Conservation (phyloP, 805 yeast species). For the Zygoascus biomembranicola region DNA sequence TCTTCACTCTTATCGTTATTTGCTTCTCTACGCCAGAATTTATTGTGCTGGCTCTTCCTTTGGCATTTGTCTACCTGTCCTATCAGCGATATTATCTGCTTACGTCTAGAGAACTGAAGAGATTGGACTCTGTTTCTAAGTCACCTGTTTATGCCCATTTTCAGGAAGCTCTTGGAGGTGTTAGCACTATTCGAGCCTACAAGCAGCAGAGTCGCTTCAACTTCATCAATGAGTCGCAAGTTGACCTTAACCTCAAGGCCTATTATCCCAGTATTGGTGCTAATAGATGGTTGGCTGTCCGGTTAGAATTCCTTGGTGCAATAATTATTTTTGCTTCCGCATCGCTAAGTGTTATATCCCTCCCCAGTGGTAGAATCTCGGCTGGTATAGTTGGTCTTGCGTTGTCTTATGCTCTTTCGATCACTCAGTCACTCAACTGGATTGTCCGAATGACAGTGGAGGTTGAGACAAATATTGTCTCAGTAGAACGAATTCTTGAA, state of each 20-base stretch:
- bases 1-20: slow-evolving; percentile 73
- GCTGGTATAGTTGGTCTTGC: slow-evolving; percentile 94
- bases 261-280: slow-evolving; percentile 88
- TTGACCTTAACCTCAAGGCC: slow-evolving; percentile 86
- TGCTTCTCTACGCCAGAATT: slow-evolving; percentile 86
- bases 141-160: slow-evolving; percentile 78
- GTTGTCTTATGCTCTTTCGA: slow-evolving; percentile 84
- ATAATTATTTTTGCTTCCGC: slow-evolving; percentile 81
- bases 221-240: slow-evolving; percentile 41
- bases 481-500: slow-evolving; percentile 90
- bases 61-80: slow-evolving; percentile 53
- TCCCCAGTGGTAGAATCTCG: slow-evolving; percentile 59
- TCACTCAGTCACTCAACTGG: slow-evolving; percentile 93
- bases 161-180: slow-evolving; percentile 74
- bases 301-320: slow-evolving; percentile 88
- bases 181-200: slow-evolving; percentile 71
- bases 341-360: slow-evolving; percentile 63
- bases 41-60: slow-evolving; percentile 59
- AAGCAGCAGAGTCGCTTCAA: slow-evolving; percentile 57
- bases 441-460: slow-evolving; percentile 98
- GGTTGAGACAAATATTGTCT: slow-evolving; percentile 93
- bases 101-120: slow-evolving; percentile 70
- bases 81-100: slow-evolving; percentile 65
- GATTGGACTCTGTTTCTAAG: slow-evolving; percentile 61
- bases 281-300: slow-evolving; percentile 94